Conservation (phyloP, 176 grass and related monocot species). For the Triticum dicoccoides region DNA sequence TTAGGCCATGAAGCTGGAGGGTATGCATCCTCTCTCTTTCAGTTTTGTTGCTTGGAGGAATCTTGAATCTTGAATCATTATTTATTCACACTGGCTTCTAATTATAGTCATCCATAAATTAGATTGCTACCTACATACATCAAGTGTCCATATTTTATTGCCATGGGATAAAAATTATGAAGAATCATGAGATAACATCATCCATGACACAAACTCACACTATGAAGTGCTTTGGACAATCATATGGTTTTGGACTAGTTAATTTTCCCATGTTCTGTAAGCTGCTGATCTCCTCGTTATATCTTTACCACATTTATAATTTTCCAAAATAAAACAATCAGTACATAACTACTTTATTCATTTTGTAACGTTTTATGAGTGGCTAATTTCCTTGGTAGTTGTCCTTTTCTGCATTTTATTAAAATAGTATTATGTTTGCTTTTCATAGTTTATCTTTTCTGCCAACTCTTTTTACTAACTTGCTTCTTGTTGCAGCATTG, state of each 20-base stretch:
- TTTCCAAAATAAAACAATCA: no score
- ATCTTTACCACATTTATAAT: no score
- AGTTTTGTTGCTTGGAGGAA: no score
- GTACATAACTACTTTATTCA: no score
- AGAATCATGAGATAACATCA: background rate
- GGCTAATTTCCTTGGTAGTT: no score
- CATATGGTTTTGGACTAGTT: background rate
- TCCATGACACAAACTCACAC: background rate
- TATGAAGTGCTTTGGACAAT: background rate
- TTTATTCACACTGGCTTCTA: background rate
- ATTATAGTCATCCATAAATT: background rate
- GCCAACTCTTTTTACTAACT: background rate
- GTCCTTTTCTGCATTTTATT: no score
- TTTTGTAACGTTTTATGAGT: no score
- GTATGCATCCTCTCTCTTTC: no score
- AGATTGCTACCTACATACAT: constrained; percentile 5
- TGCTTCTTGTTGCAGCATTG: background rate
- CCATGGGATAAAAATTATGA: background rate
- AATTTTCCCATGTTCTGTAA: no score
- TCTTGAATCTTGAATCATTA: no score
- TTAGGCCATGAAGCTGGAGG: no score
- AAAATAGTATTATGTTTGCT: background rate
- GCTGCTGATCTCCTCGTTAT: no score
- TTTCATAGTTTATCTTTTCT: background rate
- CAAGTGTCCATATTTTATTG: constrained; percentile 19